These are phyloP conservation scores for Alectoria sarmentosa DNA, from an alignment of 495 filamentous ascomycete species.

Conservation along the genomic window DNA sequence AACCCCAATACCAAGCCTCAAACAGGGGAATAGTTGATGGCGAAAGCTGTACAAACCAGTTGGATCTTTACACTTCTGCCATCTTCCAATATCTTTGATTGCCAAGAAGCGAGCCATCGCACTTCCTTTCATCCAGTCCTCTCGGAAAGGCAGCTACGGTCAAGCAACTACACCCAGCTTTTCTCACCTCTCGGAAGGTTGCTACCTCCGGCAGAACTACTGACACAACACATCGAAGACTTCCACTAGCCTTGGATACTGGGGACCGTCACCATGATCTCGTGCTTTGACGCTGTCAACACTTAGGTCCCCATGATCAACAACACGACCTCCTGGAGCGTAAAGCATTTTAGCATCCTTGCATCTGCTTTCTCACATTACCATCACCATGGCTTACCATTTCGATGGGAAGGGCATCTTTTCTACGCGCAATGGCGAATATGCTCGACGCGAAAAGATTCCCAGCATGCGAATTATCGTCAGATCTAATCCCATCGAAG, in stretches of 20 bases:
- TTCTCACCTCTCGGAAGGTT: background rate
- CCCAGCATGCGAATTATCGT: slow-evolving; percentile 24
- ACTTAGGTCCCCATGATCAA: background rate
- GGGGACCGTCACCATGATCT: background rate
- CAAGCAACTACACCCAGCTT: background rate
- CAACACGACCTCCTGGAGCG: background rate
- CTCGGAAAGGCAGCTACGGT: background rate
- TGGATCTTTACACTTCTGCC: background rate
- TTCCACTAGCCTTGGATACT: background rate
- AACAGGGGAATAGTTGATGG: background rate
- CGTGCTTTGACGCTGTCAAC: slow-evolving; percentile 7
- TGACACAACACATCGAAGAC: background rate
- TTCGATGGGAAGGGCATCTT: slow-evolving; percentile 26
- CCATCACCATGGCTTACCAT: slow-evolving; percentile 11
- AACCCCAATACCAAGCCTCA: background rate
- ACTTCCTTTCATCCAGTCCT: background rate
- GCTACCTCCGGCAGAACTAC: slow-evolving; percentile 2
- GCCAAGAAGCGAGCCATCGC: background rate
- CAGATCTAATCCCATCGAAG: slow-evolving; percentile 29
- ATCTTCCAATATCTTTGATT: background rate
- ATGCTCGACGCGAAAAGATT: slow-evolving; percentile 22
- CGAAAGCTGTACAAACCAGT: background rate
- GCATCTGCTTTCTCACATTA: background rate
- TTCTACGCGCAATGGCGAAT: slow-evolving; percentile 27
- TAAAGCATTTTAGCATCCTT: background rate